Base-by-base conservation (phyloP, 768 basidiomycete genomes). In the Lentinula aciculospora region DNA sequence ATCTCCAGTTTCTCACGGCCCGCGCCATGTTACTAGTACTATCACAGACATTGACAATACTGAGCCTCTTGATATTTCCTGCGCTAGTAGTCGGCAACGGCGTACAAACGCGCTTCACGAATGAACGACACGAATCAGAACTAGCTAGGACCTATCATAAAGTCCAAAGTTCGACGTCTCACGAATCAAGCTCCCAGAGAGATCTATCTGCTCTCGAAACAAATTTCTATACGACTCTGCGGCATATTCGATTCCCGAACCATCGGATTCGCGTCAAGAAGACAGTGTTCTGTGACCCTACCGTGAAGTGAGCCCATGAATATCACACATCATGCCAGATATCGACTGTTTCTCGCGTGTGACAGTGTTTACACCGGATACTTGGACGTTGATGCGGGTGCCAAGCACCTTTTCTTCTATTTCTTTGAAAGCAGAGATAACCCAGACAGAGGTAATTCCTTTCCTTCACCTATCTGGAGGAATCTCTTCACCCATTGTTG, bases 391-490 rank as follows among this genome's bases (percentile, higher is more conserved):
- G 67, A 76, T 51, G 62, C 71, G 23, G 83, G 84, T 49, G 82
- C 83, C 21, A 79, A 83, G 56, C 85, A 85, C 61, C 55, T 86
- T 39, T 85, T 85, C 69, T 88, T 89, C 72, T 87, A 87, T 69
- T 89, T 89, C 70, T 89, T 89, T 67, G 85, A 89, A 69, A 84
- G 82, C 60, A 72, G 88, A 60, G 74, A 74, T 48, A 71, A 81
- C 62, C 84, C 84, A 28, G 77, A 72, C 15, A 76, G 72, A 62
- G 82, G 83, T 76, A 67, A 64, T 53, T 63, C 67, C 58, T 62
- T 64, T 19, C 63, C 69, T 53, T 62, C 63, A n/a, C 63, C 69
- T 51, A 72, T 76, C 60, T 8, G 17, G 4, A 25, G 46, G 27
- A 44, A 58, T 23, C 56, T n/a, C 39, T 53, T 28, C 56, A 32